Base-by-base conservation (phyloP, 2,329 filamentous ascomycete species). In the Boeremia lycopersici region DNA sequence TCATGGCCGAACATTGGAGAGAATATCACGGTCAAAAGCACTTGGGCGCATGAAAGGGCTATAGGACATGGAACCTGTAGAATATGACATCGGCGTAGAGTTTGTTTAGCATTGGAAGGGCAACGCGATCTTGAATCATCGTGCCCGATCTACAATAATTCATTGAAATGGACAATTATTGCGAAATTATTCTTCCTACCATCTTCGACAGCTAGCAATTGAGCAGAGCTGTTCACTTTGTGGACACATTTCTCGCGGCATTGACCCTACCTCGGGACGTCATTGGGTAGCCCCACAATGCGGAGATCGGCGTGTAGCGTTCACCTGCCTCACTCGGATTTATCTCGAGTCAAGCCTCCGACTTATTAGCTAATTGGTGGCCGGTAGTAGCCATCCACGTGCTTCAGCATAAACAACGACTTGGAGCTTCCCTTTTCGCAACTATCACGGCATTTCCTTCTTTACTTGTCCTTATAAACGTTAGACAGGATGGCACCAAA, bases 401-500 rank as follows among this genome's bases (percentile, higher is more conserved):
- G 52, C 42, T n/a, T 55, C 10, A 28, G 19, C 29, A 38, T 31
- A n/a, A 41, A 33, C 39, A 49, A 13, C 17, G 25, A 51, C 35
- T 42, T 54, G 35, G 38, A 40, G 45, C 52, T 30, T 44, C 41
- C 48, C 41, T n/a, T n/a, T 49, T 46, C 42, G 38, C 41, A 47
- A 49, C 39, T 5, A 33, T 40, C 39, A 43, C 48, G 35, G 50
- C 40, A 38, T 56, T 46, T 51, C 39, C 28, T 49, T 31, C 35
- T 19, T 19, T 17, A 29, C 35, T 33, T 39, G 34, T 17, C 41
- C 1, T 31, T 40, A 40, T 40, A 30, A 31, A 44, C 42, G 35
- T 25, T 31, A 51, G 29, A 45, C 28, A 72, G 45, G 11, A 80
- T 81, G 77, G 70, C 76, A 2, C 74, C 76, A 4, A 76, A 76